Percentiles rank a stretch among this genome's conserved stretches.
Conservation (phyloP, 2,329 filamentous ascomycete genomes). For the Arachnopeziza araneosa region DNA sequence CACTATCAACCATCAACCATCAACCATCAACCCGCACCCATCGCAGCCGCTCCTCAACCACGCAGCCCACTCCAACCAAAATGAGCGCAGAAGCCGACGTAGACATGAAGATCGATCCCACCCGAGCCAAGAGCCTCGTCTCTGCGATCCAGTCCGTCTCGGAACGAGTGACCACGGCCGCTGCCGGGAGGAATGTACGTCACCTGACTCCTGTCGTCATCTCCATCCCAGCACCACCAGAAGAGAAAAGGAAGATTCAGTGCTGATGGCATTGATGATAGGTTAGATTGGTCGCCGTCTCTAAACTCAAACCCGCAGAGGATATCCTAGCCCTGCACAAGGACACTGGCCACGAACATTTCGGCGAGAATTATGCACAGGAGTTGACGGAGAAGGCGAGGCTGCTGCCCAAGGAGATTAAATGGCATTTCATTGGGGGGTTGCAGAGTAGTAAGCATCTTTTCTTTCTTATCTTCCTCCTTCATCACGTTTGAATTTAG, state of each 20-base stretch:
- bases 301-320: conserved; percentile 88
- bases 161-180: conserved; percentile 49
- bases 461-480: neutral
- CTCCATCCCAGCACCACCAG: neutral
- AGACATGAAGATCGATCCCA: conserved; percentile 54
- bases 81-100: neutral
- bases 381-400: conserved; percentile 83
- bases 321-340: conserved; percentile 83
- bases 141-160: conserved; percentile 57
- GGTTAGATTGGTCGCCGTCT: conserved; percentile 88
- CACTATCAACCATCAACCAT: neutral
- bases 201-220: conserved; percentile 3
- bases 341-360: conserved; percentile 59
- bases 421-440: conserved; percentile 96
- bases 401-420: conserved; percentile 68
- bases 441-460: conserved; percentile 64
- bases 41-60: neutral
- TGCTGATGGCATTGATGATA: conserved; percentile 31
- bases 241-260: neutral
- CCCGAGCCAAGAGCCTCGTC: conserved; percentile 56
- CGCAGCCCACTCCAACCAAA: neutral
- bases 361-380: conserved; percentile 94
- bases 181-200: conserved; percentile 49
- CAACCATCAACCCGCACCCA: no score
- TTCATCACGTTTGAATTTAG: neutral